phyloP scores from a whole-genome alignment of 306 rosid genomes.

The Inga oerstediana region DNA sequence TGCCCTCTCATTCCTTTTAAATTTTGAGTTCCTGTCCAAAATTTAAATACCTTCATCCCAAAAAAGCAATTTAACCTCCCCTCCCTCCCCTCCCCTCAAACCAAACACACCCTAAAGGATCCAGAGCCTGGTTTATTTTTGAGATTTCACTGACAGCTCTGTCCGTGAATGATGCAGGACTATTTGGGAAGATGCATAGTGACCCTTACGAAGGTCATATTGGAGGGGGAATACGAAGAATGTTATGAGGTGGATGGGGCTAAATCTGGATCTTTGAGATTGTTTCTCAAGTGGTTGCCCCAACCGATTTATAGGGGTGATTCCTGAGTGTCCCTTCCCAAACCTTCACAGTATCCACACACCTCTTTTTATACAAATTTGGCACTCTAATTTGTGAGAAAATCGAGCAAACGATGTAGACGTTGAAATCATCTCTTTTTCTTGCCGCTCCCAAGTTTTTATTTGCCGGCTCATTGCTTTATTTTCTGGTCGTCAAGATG shows the following conservation, averaged over 20 bases:
- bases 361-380: neutral
- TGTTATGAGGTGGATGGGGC: constrained; percentile 75
- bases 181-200: constrained; percentile 91
- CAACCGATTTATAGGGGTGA: constrained; percentile 90
- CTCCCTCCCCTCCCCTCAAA: no score
- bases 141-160: constrained; percentile 5
- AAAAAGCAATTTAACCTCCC: no score
- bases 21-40: no score
- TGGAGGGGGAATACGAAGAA: constrained; percentile 89
- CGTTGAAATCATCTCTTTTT: neutral
- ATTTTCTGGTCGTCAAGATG: neutral
- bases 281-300: constrained; percentile 93
- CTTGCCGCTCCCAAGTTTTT: neutral
- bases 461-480: neutral
- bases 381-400: constrained; percentile 22
- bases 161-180: constrained; percentile 52
- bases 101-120: neutral
- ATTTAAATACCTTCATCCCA: no score
- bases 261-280: constrained; percentile 76
- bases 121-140: neutral
- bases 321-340: constrained; percentile 40
- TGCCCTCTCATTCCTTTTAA: no score
- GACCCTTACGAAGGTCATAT: constrained; percentile 82
- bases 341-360: neutral
- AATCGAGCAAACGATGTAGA: constrained; percentile 39